Percentiles rank a stretch among this genome's conserved stretches.
These are phyloP conservation scores for Microthlaspi erraticum DNA, from an alignment of 345 rosid species.

Conservation along the genomic window DNA sequence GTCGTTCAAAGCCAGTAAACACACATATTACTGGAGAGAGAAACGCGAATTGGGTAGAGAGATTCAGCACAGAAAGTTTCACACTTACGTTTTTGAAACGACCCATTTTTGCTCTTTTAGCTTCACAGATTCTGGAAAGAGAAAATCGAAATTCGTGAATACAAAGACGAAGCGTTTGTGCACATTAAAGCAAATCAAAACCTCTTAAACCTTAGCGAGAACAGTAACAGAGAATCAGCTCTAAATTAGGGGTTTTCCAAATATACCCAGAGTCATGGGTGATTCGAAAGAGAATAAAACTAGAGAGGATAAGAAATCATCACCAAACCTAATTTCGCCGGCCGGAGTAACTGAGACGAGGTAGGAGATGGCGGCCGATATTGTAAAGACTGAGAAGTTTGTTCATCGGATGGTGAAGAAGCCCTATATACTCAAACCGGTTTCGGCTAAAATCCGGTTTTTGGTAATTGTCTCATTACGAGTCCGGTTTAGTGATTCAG, in stretches of 20 bases:
- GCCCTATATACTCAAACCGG: constrained; percentile 41
- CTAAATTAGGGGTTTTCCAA: neutral
- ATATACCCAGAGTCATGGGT: neutral
- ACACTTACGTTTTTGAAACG: constrained; percentile 54
- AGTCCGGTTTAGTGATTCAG: constrained; percentile 21
- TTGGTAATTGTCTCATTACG: neutral
- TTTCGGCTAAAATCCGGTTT: constrained; percentile 23
- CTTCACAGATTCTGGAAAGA: constrained; percentile 27
- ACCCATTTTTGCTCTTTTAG: constrained; percentile 45
- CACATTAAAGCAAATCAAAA: neutral
- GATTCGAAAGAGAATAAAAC: neutral
- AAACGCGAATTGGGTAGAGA: neutral
- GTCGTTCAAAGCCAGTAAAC: neutral
- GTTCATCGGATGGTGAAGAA: constrained; percentile 12
- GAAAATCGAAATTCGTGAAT: constrained; percentile 3
- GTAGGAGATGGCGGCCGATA: constrained; percentile 33
- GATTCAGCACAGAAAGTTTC: neutral
- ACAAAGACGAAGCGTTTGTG: constrained; percentile 13
- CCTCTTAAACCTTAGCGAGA: neutral
- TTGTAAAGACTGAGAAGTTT: constrained; percentile 2
- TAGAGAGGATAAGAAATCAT: neutral
- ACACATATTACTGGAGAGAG: neutral
- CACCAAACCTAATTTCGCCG: constrained; percentile 36
- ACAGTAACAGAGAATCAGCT: neutral
- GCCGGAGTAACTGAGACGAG: constrained; percentile 15